phyloP scores from a whole-genome alignment of 805 yeast species.

The Starmerella geochares region DNA sequence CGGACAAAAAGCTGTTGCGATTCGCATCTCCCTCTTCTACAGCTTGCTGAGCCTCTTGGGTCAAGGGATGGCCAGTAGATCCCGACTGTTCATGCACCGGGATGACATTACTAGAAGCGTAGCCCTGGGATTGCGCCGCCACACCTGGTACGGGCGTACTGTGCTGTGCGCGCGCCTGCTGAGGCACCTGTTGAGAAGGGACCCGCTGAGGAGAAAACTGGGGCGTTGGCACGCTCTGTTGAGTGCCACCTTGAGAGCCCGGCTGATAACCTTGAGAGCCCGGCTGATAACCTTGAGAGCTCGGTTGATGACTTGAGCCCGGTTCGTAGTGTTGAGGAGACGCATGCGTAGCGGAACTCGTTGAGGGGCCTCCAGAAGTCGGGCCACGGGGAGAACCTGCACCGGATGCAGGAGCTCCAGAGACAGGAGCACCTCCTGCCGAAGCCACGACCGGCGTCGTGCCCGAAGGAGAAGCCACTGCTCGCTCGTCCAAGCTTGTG shows the following conservation, averaged over 20 bases:
- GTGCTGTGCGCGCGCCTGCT: neutral
- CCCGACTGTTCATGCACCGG: neutral
- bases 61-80: neutral
- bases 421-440: neutral
- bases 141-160: neutral
- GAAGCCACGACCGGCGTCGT: too few species aligned
- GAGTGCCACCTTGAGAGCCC: neutral
- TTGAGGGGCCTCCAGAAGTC: too few species aligned
- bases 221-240: neutral
- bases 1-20: neutral
- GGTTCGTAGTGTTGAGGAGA: too few species aligned
- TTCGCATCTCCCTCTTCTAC: neutral
- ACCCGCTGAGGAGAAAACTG: neutral
- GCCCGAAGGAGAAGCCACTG: neutral
- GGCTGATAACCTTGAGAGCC: neutral
- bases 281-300: too few species aligned
- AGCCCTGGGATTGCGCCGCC: neutral
- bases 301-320: too few species aligned
- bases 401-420: neutral
- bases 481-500: conserved; percentile 1
- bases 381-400: conserved; percentile 1
- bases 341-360: too few species aligned
- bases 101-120: neutral
- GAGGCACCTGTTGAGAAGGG: neutral
- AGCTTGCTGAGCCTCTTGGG: neutral